Evolutionary conservation across 805 yeast species (phyloP), one percentile per base, ranked within the genome.

Genomic region (Tetrapisispora arboricola): DNA sequence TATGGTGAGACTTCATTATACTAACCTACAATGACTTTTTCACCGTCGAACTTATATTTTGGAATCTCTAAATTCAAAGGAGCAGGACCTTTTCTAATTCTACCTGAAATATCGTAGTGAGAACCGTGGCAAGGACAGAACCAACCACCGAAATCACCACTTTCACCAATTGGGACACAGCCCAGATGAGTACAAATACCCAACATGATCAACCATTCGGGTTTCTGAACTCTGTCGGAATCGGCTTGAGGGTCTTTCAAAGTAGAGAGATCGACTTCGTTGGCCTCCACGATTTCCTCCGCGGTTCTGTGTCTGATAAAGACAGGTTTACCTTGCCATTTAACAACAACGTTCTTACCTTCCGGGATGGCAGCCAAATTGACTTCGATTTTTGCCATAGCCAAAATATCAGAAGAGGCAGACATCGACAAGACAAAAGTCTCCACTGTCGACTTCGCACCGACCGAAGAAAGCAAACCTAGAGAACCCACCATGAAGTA

Each of bases 121-220:
- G 97, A 90, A 78, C 98, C 99, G 76, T 94, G 99, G 75, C 98
- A 92, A 53, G 99, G 98, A 71, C 98, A 92, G 90, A 92, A 92
- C 99, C 99, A 92, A 66, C 99, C 99, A 66, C 96, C 97, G 58
- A 77, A 92, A 70, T 92, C 99, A 72, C 99, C 99, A 53, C 96
- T 81, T 73, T 92, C 97, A 66, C 99, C 99, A 61, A 92, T 92
- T 55, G 99, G 99, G 48, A 92, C 99, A 82, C 99, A 92, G 68
- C 99, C 99, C 75, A 92, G 80, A 68, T 92, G 99, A 54, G 99
- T 92, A 76, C 99, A 92, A 67, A 92, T 90, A 72, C 99, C 99
- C 71, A 92, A 69, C 99, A 92, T 92, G 66, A 92, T 76, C 64
- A 92, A 78, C 98, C 98, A 92, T 71, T 90, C 92, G 53, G 99